Percentiles rank a stretch among this genome's conserved stretches.
These are phyloP conservation scores for Yamadazyma endophytica DNA, from an alignment of 805 yeast genomes.

Conservation along the genomic window DNA sequence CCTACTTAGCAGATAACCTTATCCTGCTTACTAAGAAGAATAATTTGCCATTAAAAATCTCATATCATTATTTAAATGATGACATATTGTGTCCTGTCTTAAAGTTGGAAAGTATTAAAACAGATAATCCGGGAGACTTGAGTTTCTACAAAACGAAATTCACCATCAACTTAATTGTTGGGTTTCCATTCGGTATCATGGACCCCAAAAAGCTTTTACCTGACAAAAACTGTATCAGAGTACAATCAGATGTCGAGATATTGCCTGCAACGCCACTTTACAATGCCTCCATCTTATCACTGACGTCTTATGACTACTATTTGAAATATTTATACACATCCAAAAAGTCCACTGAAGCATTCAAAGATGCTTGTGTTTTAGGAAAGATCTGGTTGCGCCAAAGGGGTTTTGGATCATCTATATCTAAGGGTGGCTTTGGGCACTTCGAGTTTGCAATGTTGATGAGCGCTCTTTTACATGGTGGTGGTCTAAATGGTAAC, in stretches of 20 bases:
- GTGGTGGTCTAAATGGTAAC: conserved; percentile 75
- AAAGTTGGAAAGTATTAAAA: conserved; percentile 51
- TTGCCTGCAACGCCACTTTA: conserved; percentile 81
- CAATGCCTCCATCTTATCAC: conserved; percentile 74
- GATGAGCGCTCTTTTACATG: conserved; percentile 76
- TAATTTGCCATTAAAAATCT: conserved; percentile 55
- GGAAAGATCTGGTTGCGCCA: conserved; percentile 91
- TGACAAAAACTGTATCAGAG: conserved; percentile 76
- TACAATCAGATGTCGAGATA: conserved; percentile 43
- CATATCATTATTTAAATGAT: conserved; percentile 68
- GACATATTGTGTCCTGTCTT: conserved; percentile 76
- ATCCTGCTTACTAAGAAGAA: conserved; percentile 49
- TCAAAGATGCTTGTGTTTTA: conserved; percentile 79
- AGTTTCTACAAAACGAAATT: conserved; percentile 63
- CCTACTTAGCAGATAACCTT: conserved; percentile 68
- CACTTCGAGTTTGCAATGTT: conserved; percentile 82
- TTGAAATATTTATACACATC: conserved; percentile 72
- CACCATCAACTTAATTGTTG: conserved; percentile 66
- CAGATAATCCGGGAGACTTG: conserved; percentile 48
- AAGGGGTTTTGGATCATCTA: conserved; percentile 67
- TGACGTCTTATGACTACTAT: conserved; percentile 64
- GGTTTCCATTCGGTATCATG: conserved; percentile 67
- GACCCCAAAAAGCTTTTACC: conserved; percentile 74
- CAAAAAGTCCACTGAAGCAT: conserved; percentile 72
- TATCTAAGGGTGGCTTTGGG: conserved; percentile 81